Evolutionary conservation across 225 moss, liverwort and hornwort genomes (phyloP), one percentile per base, ranked within the genome.

Genomic region (Pleurozium schreberi): DNA sequence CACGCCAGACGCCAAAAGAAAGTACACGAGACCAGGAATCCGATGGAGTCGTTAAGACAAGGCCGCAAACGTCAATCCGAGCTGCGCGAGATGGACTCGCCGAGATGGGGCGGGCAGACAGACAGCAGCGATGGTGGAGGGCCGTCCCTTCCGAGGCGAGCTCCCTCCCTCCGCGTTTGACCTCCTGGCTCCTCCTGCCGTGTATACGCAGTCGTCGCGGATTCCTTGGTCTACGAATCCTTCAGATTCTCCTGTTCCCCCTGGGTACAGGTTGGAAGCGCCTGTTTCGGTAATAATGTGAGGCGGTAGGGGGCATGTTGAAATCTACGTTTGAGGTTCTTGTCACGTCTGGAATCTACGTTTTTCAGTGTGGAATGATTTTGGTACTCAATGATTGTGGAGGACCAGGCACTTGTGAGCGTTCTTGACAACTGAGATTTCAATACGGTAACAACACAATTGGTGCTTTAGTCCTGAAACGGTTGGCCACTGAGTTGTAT

Each of bases 161-260:
- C 84, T 86, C 84, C 81, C 84, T 86, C 84, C 81, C 89, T 89
- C 91, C 89, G 87, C 87, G 91, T 92, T 82, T 91, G 92, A 92
- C 92, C 89, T 81, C 76, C 81, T 87, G 84, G 57, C 16, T 47
- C 55, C 25, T 26, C 5, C 64, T 21, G 15, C 55, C 60, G 83
- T 84, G 88, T 87, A 21, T 81, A 87, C 90, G 60, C 81, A 62
- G 81, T 73, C 53, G 43, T 66, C 80, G 74, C 14, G 60, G 78
- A 53, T 19, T 26, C 60, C 21, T 4, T 6, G 50, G 47, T 92
- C 88, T 87, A 86, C 42, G 1, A 40, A 5, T 0, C 0, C 0
- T 3, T 1, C 6, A 31, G 26, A 85, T 20, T 21, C 0, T 3
- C 3, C 9, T 87, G 71, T 65, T 42, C 3, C 1, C 5, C 0